phyloP scores from a whole-genome alignment of 495 filamentous ascomycete species.

The Penicillium coffeae region DNA sequence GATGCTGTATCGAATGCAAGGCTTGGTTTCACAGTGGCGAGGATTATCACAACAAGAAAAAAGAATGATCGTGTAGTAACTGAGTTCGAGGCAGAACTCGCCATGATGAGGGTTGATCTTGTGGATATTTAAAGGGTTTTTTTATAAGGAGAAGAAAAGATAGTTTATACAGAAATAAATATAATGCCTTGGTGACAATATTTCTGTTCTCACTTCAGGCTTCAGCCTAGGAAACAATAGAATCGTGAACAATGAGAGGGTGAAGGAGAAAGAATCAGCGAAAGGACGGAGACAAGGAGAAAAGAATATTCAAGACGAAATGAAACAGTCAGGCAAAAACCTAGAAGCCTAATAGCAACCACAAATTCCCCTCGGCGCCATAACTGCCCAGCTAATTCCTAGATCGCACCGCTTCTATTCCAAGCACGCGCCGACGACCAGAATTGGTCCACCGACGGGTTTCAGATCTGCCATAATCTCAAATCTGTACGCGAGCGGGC shows the following conservation, averaged over 20 bases:
- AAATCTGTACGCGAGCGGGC: conserved; percentile 11
- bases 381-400: conserved; percentile 7
- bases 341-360: conserved; percentile 1
- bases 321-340: too few species aligned
- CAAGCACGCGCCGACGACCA: conserved; percentile 29
- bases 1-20: conserved; percentile 25
- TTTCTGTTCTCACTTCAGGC: not conserved
- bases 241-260: not conserved
- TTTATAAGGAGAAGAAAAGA: not conserved
- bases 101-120: conserved; percentile 14
- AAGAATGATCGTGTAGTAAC: conserved; percentile 9
- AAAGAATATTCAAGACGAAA: not conserved
- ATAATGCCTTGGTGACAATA: not conserved
- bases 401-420: conserved; percentile 16
- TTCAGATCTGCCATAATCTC: conserved; percentile 19
- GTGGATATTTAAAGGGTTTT: not conserved
- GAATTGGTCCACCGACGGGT: conserved; percentile 22
- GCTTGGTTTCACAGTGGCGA: conserved; percentile 24
- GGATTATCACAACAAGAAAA: conserved; percentile 25
- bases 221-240: not conserved
- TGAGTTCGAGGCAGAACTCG: conserved; percentile 7
- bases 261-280: not conserved
- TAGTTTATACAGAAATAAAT: not conserved
- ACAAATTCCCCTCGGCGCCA: conserved; percentile 4
- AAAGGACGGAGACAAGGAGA: conserved; percentile 7